Evolutionary conservation across 306 rosid genomes (phyloP), one percentile per base, ranked within the genome.

Genomic region (Purshia tridentata): DNA sequence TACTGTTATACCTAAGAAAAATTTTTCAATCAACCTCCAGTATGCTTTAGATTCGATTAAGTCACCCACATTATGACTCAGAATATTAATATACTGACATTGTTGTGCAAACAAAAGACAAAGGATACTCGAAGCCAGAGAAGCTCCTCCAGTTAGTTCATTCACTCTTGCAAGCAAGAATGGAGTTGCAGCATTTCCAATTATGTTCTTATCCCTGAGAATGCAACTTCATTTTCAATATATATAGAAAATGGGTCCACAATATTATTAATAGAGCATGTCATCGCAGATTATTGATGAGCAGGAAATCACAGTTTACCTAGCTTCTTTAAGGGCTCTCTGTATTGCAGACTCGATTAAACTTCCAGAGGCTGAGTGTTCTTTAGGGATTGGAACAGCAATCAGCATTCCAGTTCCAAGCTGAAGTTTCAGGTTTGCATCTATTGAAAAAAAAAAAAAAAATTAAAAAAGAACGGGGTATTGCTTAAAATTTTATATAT

Each of bases 121-220:
- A 73, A 81, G 91, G 93, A 91, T 91, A 93, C 98, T 93, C 19
- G 97, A 86, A 73, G 91, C 85, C 29, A 93, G 92, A 35, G 98
- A 93, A 67, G 88, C 91, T 64, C 96, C 98, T 58, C 96, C 91
- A 2, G 97, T 91, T 44, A 93, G 87, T 20, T 89, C 94, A 67
- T 73, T 91, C 72, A 93, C 88, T 74, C 86, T 83, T 20, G 83
- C 88, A 73, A 93, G 98, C 77, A 93, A 81, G 89, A 91, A 91
- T 57, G 98, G 98, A 72, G 97, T 91, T 83, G 83, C 90, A 6
- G 88, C 90, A 84, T 85, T 91, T 72, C 98, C 98, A 39, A 84
- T 75, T 76, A 91, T 82, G 68, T 84, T 91, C 47, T 82, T 85
- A 63, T 87, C 97, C 87, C 97, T 93, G 69, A 56, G 63, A 54